These are phyloP conservation scores for Sporothrix inflata DNA, from an alignment of 2,329 filamentous ascomycete species.

Conservation along the genomic window DNA sequence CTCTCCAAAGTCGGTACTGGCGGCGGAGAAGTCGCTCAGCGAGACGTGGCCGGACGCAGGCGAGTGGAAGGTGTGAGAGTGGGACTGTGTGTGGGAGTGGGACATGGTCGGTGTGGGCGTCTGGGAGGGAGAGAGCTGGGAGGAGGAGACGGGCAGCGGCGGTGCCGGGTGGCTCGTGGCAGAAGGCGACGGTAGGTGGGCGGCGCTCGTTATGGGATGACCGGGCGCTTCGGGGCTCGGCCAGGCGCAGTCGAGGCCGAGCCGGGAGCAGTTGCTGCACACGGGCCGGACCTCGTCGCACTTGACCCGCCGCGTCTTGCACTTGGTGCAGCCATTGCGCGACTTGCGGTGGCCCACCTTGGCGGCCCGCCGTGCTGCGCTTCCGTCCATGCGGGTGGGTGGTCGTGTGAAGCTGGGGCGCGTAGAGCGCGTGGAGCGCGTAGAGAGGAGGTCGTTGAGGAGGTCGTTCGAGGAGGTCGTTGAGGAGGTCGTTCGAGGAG, in stretches of 20 bases:
- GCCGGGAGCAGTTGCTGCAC: constrained; percentile 37
- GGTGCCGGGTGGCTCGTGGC: background rate
- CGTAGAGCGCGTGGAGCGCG: background rate
- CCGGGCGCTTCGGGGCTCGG: constrained; percentile 21
- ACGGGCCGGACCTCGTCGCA: constrained; percentile 37
- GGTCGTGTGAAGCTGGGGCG: background rate
- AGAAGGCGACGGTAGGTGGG: background rate
- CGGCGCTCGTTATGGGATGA: background rate
- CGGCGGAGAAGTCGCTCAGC: constrained; percentile 7
- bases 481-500: background rate
- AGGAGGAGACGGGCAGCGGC: background rate
- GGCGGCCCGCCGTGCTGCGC: constrained; percentile 26
- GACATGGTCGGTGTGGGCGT: background rate
- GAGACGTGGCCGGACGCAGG: background rate
- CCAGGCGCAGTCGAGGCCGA: constrained; percentile 37
- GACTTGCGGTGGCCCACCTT: constrained; percentile 42
- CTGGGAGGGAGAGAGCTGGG: background rate
- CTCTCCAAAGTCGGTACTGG: constrained; percentile 20
- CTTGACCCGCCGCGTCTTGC: constrained; percentile 40
- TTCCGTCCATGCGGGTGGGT: background rate
- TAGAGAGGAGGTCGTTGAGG: background rate
- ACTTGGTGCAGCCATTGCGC: constrained; percentile 40
- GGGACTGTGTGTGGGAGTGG: background rate
- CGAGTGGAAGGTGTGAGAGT: background rate
- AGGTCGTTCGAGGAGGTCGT: no score